Evolutionary conservation across 768 basidiomycete species (phyloP).

Genomic region (Chiua virens): DNA sequence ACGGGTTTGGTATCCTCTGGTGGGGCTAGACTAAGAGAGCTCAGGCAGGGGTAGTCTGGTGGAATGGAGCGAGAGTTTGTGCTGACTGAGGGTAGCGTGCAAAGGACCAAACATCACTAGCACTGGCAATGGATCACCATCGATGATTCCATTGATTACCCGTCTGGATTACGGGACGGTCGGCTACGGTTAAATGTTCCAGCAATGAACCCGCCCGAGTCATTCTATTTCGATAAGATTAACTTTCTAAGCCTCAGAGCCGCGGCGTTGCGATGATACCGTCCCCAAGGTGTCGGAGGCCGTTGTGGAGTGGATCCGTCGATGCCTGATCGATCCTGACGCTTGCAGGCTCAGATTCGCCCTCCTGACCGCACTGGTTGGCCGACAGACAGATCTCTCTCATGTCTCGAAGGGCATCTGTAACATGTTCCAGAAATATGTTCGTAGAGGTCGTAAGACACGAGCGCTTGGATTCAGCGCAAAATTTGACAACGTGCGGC

Average conservation of each 20-base stretch:
- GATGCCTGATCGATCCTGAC: neutral
- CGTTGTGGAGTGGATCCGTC: neutral
- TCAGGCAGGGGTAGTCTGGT: no score
- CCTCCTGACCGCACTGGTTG: constrained; percentile 5
- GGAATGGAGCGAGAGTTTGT: no score
- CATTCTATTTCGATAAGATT: neutral
- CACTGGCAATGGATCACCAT: no score
- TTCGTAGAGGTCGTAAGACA: constrained; percentile 68
- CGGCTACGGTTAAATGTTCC: neutral
- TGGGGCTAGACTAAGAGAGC: no score
- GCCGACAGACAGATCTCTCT: constrained; percentile 44
- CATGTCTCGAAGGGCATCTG: constrained; percentile 70
- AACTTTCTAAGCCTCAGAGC: constrained; percentile 9
- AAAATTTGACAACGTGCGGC: constrained; percentile 80
- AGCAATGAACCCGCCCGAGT: neutral
- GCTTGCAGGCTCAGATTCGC: neutral
- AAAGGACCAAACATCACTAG: no score
- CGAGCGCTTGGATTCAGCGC: constrained; percentile 87
- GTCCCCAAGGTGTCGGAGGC: neutral
- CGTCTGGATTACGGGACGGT: neutral
- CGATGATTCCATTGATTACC: constrained; percentile 6
- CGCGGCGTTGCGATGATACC: constrained; percentile 13
- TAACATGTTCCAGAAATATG: constrained; percentile 60
- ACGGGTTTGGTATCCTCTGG: no score
- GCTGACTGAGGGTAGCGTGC: no score